Percentiles rank a stretch among this genome's conserved stretches.
Evolutionary conservation across 345 rosid genomes (phyloP).

Genomic region (Angophora floribunda): DNA sequence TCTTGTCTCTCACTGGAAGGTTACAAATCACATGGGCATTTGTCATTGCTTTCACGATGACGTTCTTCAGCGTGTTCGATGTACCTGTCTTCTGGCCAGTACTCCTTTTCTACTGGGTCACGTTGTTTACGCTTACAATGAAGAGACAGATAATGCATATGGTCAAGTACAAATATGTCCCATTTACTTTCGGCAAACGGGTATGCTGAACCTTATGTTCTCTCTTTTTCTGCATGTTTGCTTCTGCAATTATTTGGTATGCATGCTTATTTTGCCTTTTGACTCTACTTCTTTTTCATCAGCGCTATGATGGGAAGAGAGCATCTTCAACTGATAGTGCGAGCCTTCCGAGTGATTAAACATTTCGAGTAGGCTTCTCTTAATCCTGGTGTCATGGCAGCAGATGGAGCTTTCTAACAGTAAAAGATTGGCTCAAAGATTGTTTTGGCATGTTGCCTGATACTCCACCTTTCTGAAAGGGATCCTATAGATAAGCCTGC

Average conservation of each 20-base stretch:
- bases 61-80: slow-evolving; percentile 69
- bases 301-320: slow-evolving; percentile 64
- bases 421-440: not conserved
- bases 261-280: not conserved
- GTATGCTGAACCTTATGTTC: slow-evolving; percentile 14
- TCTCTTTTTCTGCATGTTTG: not conserved
- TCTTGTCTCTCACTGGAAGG: slow-evolving; percentile 15
- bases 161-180: slow-evolving; percentile 91
- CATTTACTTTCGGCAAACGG: slow-evolving; percentile 90
- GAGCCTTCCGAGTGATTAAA: slow-evolving; percentile 27
- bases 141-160: slow-evolving; percentile 84
- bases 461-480: not conserved
- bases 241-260: not conserved
- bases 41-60: slow-evolving; percentile 61
- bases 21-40: slow-evolving; percentile 69
- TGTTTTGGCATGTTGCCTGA: not conserved
- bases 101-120: slow-evolving; percentile 85
- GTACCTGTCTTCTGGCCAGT: slow-evolving; percentile 99
- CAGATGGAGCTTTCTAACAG: not conserved
- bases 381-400: not conserved
- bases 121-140: slow-evolving; percentile 77
- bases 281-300: slow-evolving; percentile 1
- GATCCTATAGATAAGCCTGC: not conserved
- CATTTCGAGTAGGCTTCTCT: not conserved
- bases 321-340: slow-evolving; percentile 35